These are phyloP conservation scores for Calocybe gangraenosa DNA, from an alignment of 768 basidiomycete species.

Conservation along the genomic window DNA sequence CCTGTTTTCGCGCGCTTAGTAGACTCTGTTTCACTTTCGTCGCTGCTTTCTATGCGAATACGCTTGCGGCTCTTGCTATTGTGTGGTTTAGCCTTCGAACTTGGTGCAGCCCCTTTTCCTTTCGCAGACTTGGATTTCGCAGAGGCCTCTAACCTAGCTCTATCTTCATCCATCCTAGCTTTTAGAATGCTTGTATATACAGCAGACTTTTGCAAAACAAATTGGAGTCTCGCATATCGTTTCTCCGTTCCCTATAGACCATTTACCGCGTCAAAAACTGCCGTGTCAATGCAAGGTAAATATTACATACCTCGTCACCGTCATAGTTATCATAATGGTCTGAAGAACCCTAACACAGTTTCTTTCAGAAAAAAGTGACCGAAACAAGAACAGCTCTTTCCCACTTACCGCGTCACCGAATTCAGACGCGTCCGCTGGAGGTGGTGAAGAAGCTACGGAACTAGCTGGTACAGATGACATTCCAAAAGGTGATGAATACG, in stretches of 20 bases:
- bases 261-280: too few relatives aligned
- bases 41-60: slow-evolving; percentile 13
- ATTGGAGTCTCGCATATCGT: slow-evolving; percentile 52
- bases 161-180: slow-evolving; percentile 69
- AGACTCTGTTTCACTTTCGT: slow-evolving; percentile 13
- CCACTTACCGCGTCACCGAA: slow-evolving; percentile 11
- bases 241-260: slow-evolving; percentile 41
- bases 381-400: too few relatives aligned
- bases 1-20: slow-evolving; percentile 19
- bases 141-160: slow-evolving; percentile 23
- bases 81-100: slow-evolving; percentile 2
- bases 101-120: slow-evolving; percentile 3
- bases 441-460: slow-evolving; percentile 20
- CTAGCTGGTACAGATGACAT: slow-evolving; percentile 18
- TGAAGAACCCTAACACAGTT: slow-evolving; percentile 1
- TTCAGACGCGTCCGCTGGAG: slow-evolving; percentile 16
- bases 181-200: slow-evolving; percentile 72
- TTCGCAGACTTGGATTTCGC: slow-evolving; percentile 8
- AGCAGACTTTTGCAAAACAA: slow-evolving; percentile 70
- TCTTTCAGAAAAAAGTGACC: too few relatives aligned
- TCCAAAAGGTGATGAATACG: slow-evolving; percentile 11
- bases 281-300: not conserved
- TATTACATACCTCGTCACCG: slow-evolving; percentile 14
- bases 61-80: slow-evolving; percentile 19
- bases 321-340: slow-evolving; percentile 6